Conservation (phyloP, 306 rosid species). For the Cucumis cinereus region DNA sequence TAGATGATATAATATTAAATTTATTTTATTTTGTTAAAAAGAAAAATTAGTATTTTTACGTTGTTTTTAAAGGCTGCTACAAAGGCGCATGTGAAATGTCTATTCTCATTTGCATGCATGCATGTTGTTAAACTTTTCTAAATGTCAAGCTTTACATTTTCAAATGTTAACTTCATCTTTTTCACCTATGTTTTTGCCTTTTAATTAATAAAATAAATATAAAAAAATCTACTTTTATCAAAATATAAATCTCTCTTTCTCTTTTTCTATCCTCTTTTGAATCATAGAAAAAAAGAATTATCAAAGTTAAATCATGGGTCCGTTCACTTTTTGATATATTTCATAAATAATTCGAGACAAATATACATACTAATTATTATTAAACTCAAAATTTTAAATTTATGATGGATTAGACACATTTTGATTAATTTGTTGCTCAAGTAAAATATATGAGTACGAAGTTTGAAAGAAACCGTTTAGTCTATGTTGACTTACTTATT, state of each 20-base stretch:
- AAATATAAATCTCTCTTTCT: neutral
- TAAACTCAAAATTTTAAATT: neutral
- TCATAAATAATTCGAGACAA: neutral
- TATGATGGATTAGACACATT: no score
- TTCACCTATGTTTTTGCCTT: neutral
- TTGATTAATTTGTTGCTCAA: no score
- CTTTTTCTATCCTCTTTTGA: neutral
- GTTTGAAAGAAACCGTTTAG: no score
- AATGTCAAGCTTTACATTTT: neutral
- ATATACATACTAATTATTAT: neutral
- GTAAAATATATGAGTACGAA: no score
- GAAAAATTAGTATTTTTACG: neutral
- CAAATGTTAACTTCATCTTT: neutral
- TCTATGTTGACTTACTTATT: no score
- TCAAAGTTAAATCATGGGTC: neutral
- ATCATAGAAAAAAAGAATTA: neutral
- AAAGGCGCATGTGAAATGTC: neutral
- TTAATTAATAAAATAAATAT: neutral
- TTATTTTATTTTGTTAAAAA: neutral
- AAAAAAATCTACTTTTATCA: neutral
- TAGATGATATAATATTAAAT: no score
- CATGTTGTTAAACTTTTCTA: neutral
- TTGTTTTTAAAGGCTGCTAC: neutral
- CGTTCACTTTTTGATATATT: neutral
- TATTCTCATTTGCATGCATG: neutral